These are phyloP conservation scores for Exobasidium cylindrosporum DNA, from an alignment of 1,284 basidiomycete species.

Conservation along the genomic window DNA sequence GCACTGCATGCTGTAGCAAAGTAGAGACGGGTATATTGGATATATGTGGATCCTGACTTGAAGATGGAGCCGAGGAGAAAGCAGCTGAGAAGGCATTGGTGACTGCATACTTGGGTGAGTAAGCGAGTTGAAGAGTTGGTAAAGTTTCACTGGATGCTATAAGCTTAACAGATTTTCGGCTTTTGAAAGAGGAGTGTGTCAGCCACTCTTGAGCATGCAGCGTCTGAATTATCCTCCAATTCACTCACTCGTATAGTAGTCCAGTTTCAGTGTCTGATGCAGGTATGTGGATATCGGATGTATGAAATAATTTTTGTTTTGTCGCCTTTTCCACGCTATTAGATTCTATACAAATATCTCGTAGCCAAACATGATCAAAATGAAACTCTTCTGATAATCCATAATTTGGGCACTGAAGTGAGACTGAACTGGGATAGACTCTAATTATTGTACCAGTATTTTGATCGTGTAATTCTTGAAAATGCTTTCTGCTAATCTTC, in stretches of 20 bases:
- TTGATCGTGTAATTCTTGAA: not conserved
- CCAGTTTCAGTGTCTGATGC: constrained; percentile 41
- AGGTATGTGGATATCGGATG: constrained; percentile 60
- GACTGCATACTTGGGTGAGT: constrained; percentile 28
- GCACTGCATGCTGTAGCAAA: constrained; percentile 58
- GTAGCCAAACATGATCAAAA: constrained; percentile 57
- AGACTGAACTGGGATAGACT: constrained; percentile 20
- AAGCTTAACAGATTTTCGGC: not conserved
- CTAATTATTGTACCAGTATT: constrained; percentile 22
- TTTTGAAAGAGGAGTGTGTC: not conserved
- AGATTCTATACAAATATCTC: constrained; percentile 64
- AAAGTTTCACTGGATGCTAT: constrained; percentile 12
- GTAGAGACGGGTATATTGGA: constrained; percentile 56
- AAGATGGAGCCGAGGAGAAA: constrained; percentile 18
- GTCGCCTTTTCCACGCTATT: constrained; percentile 69
- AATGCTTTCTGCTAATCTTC: not conserved
- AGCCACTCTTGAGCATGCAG: constrained; percentile 22
- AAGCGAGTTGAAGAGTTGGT: constrained; percentile 28
- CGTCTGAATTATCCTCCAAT: constrained; percentile 49
- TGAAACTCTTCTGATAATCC: constrained; percentile 29
- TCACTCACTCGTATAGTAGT: constrained; percentile 56
- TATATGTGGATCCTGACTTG: constrained; percentile 26
- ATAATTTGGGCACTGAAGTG: constrained; percentile 51
- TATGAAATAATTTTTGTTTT: constrained; percentile 70
- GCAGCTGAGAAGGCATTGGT: constrained; percentile 41